These are phyloP conservation scores for Paramecium pentaurelia DNA, from an alignment of 73 alveolate species.

Conservation along the genomic window DNA sequence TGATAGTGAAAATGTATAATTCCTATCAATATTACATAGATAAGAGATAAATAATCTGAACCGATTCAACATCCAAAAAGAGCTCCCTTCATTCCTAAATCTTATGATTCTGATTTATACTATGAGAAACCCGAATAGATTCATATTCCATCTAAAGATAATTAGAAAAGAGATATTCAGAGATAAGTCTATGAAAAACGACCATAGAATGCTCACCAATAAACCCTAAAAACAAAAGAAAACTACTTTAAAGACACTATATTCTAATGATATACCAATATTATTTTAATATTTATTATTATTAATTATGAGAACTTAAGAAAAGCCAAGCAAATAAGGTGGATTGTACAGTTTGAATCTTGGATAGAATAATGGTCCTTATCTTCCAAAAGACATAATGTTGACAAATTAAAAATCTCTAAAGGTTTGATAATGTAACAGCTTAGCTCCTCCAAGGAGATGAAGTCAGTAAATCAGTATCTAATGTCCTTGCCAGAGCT, in stretches of 20 bases:
- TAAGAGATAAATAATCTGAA: neutral
- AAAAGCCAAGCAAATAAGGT: conserved; percentile 52
- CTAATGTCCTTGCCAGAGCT: conserved; percentile 50
- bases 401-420: conserved; percentile 52
- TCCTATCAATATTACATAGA: neutral
- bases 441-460: conserved; percentile 42
- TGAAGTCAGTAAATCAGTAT: conserved; percentile 57
- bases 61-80: neutral
- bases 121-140: neutral
- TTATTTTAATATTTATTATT: neutral
- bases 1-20: neutral
- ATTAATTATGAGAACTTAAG: neutral
- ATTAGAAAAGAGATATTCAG: neutral
- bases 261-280: neutral
- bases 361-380: conserved; percentile 63
- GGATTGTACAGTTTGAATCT: conserved; percentile 58
- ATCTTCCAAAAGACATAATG: conserved; percentile 60
- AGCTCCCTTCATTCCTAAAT: neutral
- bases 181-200: neutral
- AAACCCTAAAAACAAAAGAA: neutral
- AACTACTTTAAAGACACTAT: neutral
- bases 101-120: neutral
- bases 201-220: neutral
- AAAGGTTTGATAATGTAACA: conserved; percentile 28
- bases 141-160: neutral